phyloP scores from a whole-genome alignment of 163 green algal species.

The Volvox carteri region DNA sequence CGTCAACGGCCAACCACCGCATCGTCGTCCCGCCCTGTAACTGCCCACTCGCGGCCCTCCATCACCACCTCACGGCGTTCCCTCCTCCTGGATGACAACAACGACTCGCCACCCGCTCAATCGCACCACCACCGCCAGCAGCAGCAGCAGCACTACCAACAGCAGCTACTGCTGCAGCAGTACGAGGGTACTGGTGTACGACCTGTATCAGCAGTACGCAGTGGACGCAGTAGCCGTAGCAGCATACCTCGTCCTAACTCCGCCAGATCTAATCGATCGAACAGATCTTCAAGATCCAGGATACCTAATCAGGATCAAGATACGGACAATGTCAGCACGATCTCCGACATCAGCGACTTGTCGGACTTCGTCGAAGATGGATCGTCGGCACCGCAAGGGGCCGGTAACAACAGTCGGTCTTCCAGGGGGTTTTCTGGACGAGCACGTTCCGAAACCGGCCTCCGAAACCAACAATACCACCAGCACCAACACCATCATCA shows the following conservation, averaged over 20 bases:
- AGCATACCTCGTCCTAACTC: not conserved
- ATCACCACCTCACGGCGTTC: not conserved
- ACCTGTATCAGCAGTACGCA: not conserved
- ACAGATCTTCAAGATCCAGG: no score
- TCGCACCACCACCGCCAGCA: not conserved
- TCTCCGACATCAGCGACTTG: not conserved
- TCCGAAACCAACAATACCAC: not conserved
- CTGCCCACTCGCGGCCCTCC: not conserved
- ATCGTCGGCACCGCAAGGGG: not conserved
- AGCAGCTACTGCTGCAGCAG: not conserved
- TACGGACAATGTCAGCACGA: not conserved
- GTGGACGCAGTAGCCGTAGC: not conserved
- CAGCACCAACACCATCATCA: not conserved
- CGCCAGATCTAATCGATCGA: not conserved
- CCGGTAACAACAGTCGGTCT: no score
- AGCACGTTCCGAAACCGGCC: not conserved
- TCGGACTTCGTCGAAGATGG: not conserved
- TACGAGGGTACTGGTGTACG: not conserved
- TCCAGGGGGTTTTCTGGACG: no score
- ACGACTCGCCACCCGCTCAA: not conserved
- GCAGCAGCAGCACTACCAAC: not conserved
- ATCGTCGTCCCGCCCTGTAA: not conserved
- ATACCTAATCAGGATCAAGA: not conserved
- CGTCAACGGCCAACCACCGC: constrained; percentile 23
- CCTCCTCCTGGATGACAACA: not conserved